phyloP scores from a whole-genome alignment of 305 asterid genomes.

The Fraxinus angustifolia region DNA sequence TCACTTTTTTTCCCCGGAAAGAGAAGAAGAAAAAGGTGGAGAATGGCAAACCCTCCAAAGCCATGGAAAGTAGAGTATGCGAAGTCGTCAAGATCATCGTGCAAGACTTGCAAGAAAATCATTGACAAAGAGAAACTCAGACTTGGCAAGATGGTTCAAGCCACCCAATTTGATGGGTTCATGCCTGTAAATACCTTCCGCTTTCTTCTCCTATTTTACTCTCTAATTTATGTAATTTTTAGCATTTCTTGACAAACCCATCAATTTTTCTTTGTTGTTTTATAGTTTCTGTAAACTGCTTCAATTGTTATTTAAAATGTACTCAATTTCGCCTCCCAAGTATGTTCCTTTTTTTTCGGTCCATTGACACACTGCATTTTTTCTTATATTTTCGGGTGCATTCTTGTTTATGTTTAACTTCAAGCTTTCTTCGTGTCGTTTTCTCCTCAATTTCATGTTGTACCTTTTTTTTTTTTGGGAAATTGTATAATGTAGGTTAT shows the following conservation, averaged over 20 bases:
- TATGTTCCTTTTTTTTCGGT: not conserved
- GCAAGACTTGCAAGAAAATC: slow-evolving; percentile 71
- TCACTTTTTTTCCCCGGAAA: not conserved
- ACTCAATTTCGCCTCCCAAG: not conserved
- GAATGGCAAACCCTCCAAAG: slow-evolving; percentile 85
- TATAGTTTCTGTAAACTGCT: slow-evolving; percentile 22
- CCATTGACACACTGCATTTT: not conserved
- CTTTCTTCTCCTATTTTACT: not conserved
- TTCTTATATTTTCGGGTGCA: not conserved
- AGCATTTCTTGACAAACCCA: slow-evolving; percentile 21
- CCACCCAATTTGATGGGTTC: slow-evolving; percentile 86
- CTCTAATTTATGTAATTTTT: not conserved
- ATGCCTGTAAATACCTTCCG: slow-evolving; percentile 58
- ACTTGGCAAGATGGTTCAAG: slow-evolving; percentile 92
- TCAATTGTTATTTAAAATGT: not conserved
- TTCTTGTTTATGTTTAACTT: not conserved
- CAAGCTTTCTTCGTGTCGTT: not conserved
- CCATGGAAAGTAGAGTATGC: slow-evolving; percentile 96
- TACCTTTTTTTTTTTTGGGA: not conserved
- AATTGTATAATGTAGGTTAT: slow-evolving; percentile 2
- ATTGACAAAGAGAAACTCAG: slow-evolving; percentile 73
- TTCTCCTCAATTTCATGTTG: slow-evolving; percentile 3
- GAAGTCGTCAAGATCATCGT: slow-evolving; percentile 80
- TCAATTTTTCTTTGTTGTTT: not conserved
- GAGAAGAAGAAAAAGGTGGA: not conserved